phyloP scores from a whole-genome alignment of 148 eudicot genomes.

The Arbutus unedo region DNA sequence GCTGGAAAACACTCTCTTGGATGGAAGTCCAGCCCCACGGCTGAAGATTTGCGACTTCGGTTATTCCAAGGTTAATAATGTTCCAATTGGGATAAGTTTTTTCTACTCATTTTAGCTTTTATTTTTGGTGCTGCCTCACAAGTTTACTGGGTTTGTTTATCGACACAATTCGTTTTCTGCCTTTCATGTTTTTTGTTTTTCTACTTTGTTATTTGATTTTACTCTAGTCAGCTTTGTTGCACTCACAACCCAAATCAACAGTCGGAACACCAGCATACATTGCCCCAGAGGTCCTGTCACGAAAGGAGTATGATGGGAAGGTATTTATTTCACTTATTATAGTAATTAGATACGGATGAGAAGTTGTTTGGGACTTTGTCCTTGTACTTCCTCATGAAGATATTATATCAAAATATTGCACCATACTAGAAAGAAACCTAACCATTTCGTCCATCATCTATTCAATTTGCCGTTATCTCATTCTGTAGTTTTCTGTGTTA shows the following conservation, averaged over 20 bases:
- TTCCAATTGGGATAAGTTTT: not conserved
- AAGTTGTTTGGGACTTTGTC: not conserved
- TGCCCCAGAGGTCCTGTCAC: conserved; percentile 87
- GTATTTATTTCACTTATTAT: conserved; percentile 23
- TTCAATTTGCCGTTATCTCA: not conserved
- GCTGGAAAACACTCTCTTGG: conserved; percentile 90
- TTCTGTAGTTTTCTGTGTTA: not conserved
- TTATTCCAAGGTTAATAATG: conserved; percentile 68
- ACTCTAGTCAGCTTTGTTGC: conserved; percentile 67
- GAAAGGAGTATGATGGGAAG: conserved; percentile 95
- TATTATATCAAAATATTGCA: not conserved
- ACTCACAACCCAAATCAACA: conserved; percentile 94
- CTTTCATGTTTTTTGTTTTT: conserved; percentile 5
- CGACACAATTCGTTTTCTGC: not conserved
- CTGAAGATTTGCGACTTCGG: conserved; percentile 94
- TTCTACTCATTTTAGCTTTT: not conserved
- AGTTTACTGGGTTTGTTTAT: not conserved
- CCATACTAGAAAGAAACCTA: not conserved
- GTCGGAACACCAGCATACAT: conserved; percentile 97
- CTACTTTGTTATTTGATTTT: not conserved
- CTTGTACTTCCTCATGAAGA: not conserved
- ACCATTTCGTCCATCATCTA: not conserved
- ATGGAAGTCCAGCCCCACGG: conserved; percentile 80
- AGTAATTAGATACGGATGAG: not conserved
- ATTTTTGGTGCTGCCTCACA: not conserved